These are phyloP conservation scores for Leptomonas seymouri DNA, from an alignment of 208 protist species.

Conservation along the genomic window DNA sequence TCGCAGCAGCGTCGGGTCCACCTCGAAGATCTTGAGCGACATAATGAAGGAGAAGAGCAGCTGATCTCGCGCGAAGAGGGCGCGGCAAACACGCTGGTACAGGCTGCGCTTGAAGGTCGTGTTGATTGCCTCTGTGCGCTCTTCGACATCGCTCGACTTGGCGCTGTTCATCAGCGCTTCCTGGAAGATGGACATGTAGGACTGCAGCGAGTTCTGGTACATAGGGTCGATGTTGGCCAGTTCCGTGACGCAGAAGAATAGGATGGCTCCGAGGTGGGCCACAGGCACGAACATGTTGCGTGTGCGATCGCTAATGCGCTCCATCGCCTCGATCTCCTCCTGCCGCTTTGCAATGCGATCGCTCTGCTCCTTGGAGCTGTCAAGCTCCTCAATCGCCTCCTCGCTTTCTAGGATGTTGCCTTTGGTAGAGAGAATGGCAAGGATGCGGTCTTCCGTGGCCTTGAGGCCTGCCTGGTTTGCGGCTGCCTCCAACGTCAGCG, in stretches of 20 bases:
- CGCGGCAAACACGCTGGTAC: constrained; percentile 90
- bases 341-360: constrained; percentile 95
- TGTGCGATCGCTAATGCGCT: constrained; percentile 96
- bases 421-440: constrained; percentile 89
- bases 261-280: constrained; percentile 92
- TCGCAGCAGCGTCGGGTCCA: constrained; percentile 86
- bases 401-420: constrained; percentile 96
- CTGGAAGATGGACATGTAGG: constrained; percentile 97
- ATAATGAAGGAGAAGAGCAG: constrained; percentile 96
- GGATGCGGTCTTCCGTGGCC: constrained; percentile 90
- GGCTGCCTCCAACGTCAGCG: constrained; percentile 92
- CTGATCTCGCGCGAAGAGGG: constrained; percentile 94
- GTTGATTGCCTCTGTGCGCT: constrained; percentile 84
- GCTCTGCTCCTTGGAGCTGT: constrained; percentile 95
- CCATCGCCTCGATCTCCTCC: constrained; percentile 96
- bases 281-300: constrained; percentile 95
- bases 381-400: constrained; percentile 93
- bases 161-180: constrained; percentile 86
- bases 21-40: constrained; percentile 91
- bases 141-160: constrained; percentile 74
- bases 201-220: constrained; percentile 97
- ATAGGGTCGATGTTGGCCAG: constrained; percentile 96
- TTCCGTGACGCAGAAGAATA: constrained; percentile 99
- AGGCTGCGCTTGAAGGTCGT: constrained; percentile 86
- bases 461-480: constrained; percentile 90